Evolutionary conservation across 2,329 filamentous ascomycete genomes (phyloP).

Genomic region (Alternaria longipes): DNA sequence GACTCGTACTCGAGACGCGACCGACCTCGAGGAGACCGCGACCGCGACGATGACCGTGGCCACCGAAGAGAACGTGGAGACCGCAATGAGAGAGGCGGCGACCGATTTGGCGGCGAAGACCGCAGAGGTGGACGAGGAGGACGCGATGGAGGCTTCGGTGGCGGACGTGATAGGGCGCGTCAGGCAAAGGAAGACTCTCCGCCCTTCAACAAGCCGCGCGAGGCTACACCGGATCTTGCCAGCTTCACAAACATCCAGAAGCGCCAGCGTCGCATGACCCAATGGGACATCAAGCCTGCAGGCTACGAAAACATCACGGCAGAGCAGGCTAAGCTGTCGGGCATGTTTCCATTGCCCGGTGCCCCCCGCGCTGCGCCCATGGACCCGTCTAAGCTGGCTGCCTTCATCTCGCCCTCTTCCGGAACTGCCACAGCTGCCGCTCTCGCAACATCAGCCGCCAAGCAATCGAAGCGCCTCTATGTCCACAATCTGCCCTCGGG

Average conservation of each 20-base stretch:
- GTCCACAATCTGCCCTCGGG: slow-evolving; percentile 80
- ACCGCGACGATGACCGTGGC: slow-evolving; percentile 47
- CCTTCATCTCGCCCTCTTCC: slow-evolving; percentile 91
- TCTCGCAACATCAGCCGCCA: slow-evolving; percentile 89
- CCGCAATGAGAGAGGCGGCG: slow-evolving; percentile 62
- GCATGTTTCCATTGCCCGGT: slow-evolving; percentile 98
- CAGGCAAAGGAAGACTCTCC: slow-evolving; percentile 80
- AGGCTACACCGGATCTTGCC: slow-evolving; percentile 94
- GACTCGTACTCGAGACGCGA: slow-evolving; percentile 60
- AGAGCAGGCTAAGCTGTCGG: slow-evolving; percentile 96
- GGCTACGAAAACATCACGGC: slow-evolving; percentile 98
- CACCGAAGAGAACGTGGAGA: slow-evolving; percentile 45
- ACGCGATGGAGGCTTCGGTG: slow-evolving; percentile 38
- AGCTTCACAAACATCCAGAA: slow-evolving; percentile 82
- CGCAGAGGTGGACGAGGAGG: slow-evolving; percentile 44
- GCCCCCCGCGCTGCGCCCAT: slow-evolving; percentile 94
- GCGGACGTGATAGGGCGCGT: slow-evolving; percentile 61
- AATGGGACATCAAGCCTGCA: slow-evolving; percentile 99
- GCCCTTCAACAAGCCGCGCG: slow-evolving; percentile 81
- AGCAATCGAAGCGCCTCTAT: slow-evolving; percentile 92
- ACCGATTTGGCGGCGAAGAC: slow-evolving; percentile 55
- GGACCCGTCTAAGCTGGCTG: slow-evolving; percentile 92
- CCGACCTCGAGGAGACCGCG: slow-evolving; percentile 42
- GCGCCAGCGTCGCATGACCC: slow-evolving; percentile 90
- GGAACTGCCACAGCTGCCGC: slow-evolving; percentile 76